Evolutionary conservation across 352 stramenopile genomes (phyloP), one percentile per base, ranked within the genome.

Genomic region (Saprolegnia parasitica): DNA sequence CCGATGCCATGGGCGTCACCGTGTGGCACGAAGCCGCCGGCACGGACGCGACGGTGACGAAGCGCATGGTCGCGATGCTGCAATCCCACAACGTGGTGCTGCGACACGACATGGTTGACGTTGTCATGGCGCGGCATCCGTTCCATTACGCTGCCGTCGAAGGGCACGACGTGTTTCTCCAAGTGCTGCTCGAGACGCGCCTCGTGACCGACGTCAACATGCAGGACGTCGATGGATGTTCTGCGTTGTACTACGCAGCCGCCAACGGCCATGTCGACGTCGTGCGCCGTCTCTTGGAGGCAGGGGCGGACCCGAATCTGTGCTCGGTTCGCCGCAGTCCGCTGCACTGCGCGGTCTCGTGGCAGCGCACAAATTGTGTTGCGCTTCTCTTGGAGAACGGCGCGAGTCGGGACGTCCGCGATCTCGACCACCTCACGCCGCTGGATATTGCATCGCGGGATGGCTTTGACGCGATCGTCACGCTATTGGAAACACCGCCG

Each of bases 91-190:
- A 79, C 2, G 78, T 91, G 4, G 81, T 76, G 1, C 56, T 91
- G 24, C 77, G 76, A 23, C 66, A 75, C 9, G 75, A 81, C 8
- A 74, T 87, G 66, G 77, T 90, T 4, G 85, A 93, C 66, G 87
- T 85, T 35, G 83, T 93, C 24, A 89, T 90, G 78, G 83, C 83
- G n/a, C 76, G 85, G 26, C 83, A 91, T 61, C 81, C 85, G 45
- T 91, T 93, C 75, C 85, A 93, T 65, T 93, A 91, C 67, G 85
- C 85, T 0, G 82, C 84, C 0, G 81, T 93, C 9, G 85, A 93
- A 56, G 85, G 85, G 55, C 81, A 87, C 35, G 47, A 76, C 0
- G 71, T 68, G 47, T 91, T 93, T 50, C 71, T 90, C 23, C 62
- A 74, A 46, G 75, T 79, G 42, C 73, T 93, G 71, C 72, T 93